phyloP scores from a whole-genome alignment of 305 asterid genomes.

The Fraxinus greggii region DNA sequence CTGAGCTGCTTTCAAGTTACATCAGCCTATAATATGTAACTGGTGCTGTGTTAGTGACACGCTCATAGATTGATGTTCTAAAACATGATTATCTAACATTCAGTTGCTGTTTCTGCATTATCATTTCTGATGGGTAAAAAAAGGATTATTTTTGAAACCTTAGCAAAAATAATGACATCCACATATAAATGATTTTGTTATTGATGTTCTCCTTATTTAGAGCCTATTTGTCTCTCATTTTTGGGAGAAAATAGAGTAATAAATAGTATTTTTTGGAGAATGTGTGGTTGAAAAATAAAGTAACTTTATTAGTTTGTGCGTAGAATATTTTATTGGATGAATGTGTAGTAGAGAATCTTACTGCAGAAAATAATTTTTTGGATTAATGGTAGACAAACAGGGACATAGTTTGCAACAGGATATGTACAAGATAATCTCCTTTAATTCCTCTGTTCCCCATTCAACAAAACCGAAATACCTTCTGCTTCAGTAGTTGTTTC shows the following conservation, averaged over 20 bases:
- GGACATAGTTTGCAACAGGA: neutral
- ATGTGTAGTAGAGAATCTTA: too few relatives aligned
- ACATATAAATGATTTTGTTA: neutral
- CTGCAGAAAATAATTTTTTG: too few relatives aligned
- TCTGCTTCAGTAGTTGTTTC: neutral
- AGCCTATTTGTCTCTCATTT: too few relatives aligned
- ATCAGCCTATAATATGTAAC: neutral
- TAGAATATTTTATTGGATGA: too few relatives aligned
- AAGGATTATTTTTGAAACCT: neutral
- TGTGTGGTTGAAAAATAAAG: too few relatives aligned
- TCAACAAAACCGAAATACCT: neutral
- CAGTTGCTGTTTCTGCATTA: neutral
- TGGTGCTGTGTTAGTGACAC: neutral
- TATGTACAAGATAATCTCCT: neutral
- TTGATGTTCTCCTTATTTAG: neutral
- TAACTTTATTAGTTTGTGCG: too few relatives aligned
- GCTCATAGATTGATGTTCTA: neutral
- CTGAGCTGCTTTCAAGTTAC: constrained; percentile 3
- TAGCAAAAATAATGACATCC: neutral
- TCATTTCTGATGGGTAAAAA: neutral
- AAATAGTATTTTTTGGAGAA: too few relatives aligned
- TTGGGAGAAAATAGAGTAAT: too few relatives aligned
- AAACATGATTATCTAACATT: neutral
- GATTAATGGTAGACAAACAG: too few relatives aligned
- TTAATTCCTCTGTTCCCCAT: neutral